These are phyloP conservation scores for Helminthosporium solani DNA, from an alignment of 2,329 filamentous ascomycete species.

Conservation along the genomic window DNA sequence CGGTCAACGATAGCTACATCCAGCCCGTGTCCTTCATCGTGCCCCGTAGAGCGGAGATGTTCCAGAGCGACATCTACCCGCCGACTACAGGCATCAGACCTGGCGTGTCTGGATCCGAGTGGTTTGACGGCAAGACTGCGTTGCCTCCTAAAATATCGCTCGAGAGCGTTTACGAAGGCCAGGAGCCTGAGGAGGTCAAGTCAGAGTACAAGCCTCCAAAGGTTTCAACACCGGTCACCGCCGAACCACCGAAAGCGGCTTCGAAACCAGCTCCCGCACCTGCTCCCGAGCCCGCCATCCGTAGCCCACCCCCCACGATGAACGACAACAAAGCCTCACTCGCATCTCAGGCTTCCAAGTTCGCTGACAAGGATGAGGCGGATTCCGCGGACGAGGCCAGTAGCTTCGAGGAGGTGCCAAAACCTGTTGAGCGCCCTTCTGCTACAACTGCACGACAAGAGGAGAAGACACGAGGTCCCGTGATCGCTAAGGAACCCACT, in stretches of 20 bases:
- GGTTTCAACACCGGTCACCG: slow-evolving; percentile 33
- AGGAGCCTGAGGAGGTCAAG: slow-evolving; percentile 73
- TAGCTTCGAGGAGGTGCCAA: slow-evolving; percentile 83
- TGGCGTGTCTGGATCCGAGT: slow-evolving; percentile 76
- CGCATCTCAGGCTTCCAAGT: slow-evolving; percentile 80
- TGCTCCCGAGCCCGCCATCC: slow-evolving; percentile 50
- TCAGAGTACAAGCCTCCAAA: slow-evolving; percentile 64
- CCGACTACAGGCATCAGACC: slow-evolving; percentile 79
- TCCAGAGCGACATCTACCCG: slow-evolving; percentile 96
- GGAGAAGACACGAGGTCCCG: slow-evolving; percentile 41
- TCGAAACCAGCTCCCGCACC: slow-evolving; percentile 47
- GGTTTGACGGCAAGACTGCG: slow-evolving; percentile 81
- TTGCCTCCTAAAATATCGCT: slow-evolving; percentile 90
- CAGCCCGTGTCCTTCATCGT: slow-evolving; percentile 98
- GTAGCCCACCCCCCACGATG: slow-evolving; percentile 65
- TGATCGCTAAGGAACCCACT: slow-evolving; percentile 42
- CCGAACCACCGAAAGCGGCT: slow-evolving; percentile 55
- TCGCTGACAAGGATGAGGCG: slow-evolving; percentile 70
- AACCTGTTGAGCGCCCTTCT: slow-evolving; percentile 65
- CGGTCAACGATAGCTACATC: slow-evolving; percentile 89
- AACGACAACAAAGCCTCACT: slow-evolving; percentile 87
- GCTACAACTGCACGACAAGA: slow-evolving; percentile 40
- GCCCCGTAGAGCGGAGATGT: slow-evolving; percentile 86
- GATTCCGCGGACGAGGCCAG: slow-evolving; percentile 66
- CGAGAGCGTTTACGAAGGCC: slow-evolving; percentile 86